Base-by-base conservation (phyloP, 805 yeast genomes). In the Candida stauntonica region DNA sequence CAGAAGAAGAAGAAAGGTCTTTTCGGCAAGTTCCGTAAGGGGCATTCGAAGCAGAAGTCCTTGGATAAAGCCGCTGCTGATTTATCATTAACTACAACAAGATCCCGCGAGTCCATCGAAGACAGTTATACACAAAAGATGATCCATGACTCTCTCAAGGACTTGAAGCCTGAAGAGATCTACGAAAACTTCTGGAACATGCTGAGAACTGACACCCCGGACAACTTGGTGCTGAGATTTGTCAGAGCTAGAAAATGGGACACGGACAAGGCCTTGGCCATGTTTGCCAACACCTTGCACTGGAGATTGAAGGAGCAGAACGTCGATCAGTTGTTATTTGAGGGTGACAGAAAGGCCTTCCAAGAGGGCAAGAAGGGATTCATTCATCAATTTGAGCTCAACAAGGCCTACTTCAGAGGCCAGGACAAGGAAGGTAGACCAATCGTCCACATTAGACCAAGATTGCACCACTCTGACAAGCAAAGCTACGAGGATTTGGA, bases 171-270 rank as follows among this genome's bases (percentile, higher is more conserved):
- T 0, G 68, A 67, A 17, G 69, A 67, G 16, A 54, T 79, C 7
- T 74, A 75, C 45, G 59, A 59, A 7, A 70, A 72, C 46, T 68
- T 79, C 55, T 75, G 83, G 81, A 57, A 64, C 30, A 68, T 79
- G 69, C 54, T 78, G 35, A 79, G 91, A 62, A 73, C 78, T 29
- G 98, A 91, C 58, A 70, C 81, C 33, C 84, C 94, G 3, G 99
- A 93, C 61, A 81, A 84, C 51, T 61, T 81, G 48, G 35, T 86
- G 21, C 68, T 89, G 54, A 73, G 95, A 52, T 89, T 82, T 53
- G 62, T 86, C 18, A 72, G 95, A 50, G 96, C 96, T 27, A 79
- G 96, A 63, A 87, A 87, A 63, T 87, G 87, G 81, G 77, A 83
- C 47, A 69, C 79, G 17, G 81, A 77, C 49, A 75, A 79, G 53